Base-by-base conservation (phyloP, 768 basidiomycete genomes). In the Ramaria sp. region DNA sequence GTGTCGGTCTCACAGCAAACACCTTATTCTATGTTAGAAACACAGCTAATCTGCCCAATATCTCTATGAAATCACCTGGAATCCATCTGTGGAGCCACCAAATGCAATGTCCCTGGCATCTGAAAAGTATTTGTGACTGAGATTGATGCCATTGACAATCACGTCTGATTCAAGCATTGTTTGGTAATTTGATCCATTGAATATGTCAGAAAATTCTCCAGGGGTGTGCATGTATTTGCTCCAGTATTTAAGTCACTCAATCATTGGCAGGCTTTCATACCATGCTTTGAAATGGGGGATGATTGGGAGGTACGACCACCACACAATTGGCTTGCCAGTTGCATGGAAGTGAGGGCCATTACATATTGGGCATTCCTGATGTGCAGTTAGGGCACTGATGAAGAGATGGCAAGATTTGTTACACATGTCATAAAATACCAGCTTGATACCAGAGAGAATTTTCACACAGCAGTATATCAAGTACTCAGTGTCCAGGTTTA, bases 81-180 rank as follows among this genome's bases (percentile, higher is more conserved):
- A 41, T 12, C 39, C 39, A 41, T 41, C 39, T 41, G 39, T 41
- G 2, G 39, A 41, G 2, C 39, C 39, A 3, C 39, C 39, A 41
- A 79, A 66, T 0, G 76, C 74, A n/a, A 80, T 63, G 51, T 80
- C 76, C 7, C 64, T 64, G 0, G 38, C 39, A n/a, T 71, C 68
- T 0, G 65, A 63, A 53, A 81, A 80, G 62, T 66, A 72, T 1
- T 51, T 60, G 58, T 72, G 63, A 0, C 39, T 33, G 0, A 63
- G 61, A 7, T 43, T 43, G 2, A 66, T 43, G 1, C 65, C 68
- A 51, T 69, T 59, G 20, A 73, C 54, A 2, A 49, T 20, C 33
- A 76, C 71, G 7, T 61, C 27, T 9, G 5, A 13, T 41, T 12
- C n/a, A n/a, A 12, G 39, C 39, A 41, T 3, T 2, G 39, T 42